phyloP scores from a whole-genome alignment of 2,329 filamentous ascomycete species.

The Coniochaeta ligniaria region DNA sequence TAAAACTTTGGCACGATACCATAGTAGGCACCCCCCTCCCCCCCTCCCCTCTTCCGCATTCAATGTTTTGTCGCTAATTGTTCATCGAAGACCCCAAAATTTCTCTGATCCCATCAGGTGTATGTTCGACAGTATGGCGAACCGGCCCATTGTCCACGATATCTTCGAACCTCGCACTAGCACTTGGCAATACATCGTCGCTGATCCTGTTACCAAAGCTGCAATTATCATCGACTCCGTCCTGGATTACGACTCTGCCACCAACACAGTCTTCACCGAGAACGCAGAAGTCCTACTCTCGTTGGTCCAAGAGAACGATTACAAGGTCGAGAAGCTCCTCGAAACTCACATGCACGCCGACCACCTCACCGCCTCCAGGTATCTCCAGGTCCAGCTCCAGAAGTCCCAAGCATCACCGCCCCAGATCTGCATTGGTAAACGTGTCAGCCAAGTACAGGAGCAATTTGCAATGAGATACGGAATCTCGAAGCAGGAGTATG shows the following conservation, averaged over 20 bases:
- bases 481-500: conserved; percentile 32
- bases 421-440: conserved; percentile 45
- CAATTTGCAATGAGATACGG: conserved; percentile 42
- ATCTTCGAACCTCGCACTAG: conserved; percentile 33
- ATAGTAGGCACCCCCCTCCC: no score
- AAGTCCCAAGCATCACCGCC: conserved; percentile 21
- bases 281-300: conserved; percentile 45
- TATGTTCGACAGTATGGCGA: no score
- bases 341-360: conserved; percentile 59
- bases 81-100: no score
- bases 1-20: no score
- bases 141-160: conserved; percentile 27
- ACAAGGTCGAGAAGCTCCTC: conserved; percentile 43
- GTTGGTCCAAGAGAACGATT: conserved; percentile 33
- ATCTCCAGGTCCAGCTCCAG: conserved; percentile 39
- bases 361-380: conserved; percentile 51
- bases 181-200: conserved; percentile 56
- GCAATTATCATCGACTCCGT: conserved; percentile 58
- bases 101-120: no score
- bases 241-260: conserved; percentile 43
- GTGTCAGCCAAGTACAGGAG: conserved; percentile 43
- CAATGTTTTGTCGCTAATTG: no score
- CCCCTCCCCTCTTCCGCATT: no score
- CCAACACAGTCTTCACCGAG: conserved; percentile 34
- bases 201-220: conserved; percentile 37